Percentiles rank a stretch among this genome's conserved stretches.
Evolutionary conservation across 257 asterid species (phyloP).

Genomic region (Ophiorrhiza pumila): DNA sequence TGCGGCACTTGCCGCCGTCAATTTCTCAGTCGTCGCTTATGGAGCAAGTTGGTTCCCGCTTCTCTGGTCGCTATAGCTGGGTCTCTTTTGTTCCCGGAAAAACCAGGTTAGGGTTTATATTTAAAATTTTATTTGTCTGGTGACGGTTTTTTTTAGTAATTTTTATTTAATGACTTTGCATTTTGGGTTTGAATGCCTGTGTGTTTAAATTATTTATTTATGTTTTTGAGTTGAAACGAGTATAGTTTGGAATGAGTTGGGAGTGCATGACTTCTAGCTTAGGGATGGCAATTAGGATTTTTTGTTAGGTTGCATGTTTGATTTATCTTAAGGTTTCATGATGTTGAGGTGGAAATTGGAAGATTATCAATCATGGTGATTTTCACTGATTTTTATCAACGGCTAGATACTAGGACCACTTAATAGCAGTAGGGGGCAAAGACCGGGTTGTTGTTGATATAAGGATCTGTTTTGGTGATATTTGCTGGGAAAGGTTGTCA

Average conservation of each 20-base stretch:
- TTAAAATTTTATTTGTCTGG: background rate
- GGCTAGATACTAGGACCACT: background rate
- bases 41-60: slow-evolving; percentile 84
- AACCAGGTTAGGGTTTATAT: slow-evolving; percentile 58
- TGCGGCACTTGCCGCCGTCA: slow-evolving; percentile 99
- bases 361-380: background rate
- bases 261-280: background rate
- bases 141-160: background rate
- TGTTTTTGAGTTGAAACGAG: background rate
- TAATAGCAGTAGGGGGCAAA: background rate
- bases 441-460: background rate
- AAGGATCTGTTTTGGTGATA: background rate
- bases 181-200: background rate
- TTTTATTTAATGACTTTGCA: background rate
- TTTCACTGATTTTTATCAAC: background rate
- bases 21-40: slow-evolving; percentile 83
- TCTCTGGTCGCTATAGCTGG: slow-evolving; percentile 82
- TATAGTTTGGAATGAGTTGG: background rate
- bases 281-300: background rate
- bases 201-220: too few relatives aligned
- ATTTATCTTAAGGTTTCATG: background rate
- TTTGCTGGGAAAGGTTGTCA: background rate
- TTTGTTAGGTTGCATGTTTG: background rate
- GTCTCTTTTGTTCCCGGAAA: slow-evolving; percentile 72
- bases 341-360: background rate